Percentiles rank a stretch among this genome's conserved stretches.
Evolutionary conservation across 2,329 filamentous ascomycete species (phyloP).

Genomic region (Alternaria sp.): DNA sequence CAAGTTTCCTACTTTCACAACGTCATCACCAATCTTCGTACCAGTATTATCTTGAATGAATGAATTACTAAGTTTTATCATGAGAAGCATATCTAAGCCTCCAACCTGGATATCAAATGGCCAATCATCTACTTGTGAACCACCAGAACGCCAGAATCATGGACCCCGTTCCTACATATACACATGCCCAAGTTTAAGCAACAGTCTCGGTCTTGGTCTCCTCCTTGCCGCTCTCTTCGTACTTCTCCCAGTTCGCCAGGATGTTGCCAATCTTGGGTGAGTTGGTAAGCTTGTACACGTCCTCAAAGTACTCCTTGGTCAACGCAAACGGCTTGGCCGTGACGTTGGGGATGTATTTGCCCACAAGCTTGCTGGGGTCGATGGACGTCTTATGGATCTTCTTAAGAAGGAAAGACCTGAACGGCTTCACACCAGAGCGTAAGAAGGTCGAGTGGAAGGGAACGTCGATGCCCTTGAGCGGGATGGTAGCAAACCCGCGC

Average conservation of each 20-base stretch:
- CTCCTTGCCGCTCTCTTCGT: slow-evolving; percentile 53
- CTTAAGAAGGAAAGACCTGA: slow-evolving; percentile 97
- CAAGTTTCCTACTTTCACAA: background rate
- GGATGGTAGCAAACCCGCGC: slow-evolving; percentile 96
- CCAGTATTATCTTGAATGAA: background rate
- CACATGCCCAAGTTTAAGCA: slow-evolving; percentile 17
- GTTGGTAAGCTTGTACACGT: slow-evolving; percentile 95
- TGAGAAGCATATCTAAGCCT: slow-evolving; percentile 5
- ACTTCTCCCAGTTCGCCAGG: slow-evolving; percentile 75
- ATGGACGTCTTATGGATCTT: slow-evolving; percentile 99
- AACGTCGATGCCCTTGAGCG: slow-evolving; percentile 95
- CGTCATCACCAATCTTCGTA: background rate
- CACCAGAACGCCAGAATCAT: slow-evolving; percentile 8
- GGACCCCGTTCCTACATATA: background rate
- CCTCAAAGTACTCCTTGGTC: slow-evolving; percentile 99
- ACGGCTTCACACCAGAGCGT: slow-evolving; percentile 97
- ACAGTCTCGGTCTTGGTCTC: slow-evolving; percentile 32
- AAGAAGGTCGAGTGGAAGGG: slow-evolving; percentile 99
- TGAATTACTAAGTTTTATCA: slow-evolving; percentile 7
- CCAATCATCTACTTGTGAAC: background rate
- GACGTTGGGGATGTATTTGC: slow-evolving; percentile 99
- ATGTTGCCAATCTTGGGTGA: slow-evolving; percentile 77
- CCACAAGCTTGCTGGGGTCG: slow-evolving; percentile 93
- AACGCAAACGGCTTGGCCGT: slow-evolving; percentile 95
- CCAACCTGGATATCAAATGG: slow-evolving; percentile 14